Evolutionary conservation across 805 yeast species (phyloP), one percentile per base, ranked within the genome.

Genomic region (Naumovozyma dairenensis): DNA sequence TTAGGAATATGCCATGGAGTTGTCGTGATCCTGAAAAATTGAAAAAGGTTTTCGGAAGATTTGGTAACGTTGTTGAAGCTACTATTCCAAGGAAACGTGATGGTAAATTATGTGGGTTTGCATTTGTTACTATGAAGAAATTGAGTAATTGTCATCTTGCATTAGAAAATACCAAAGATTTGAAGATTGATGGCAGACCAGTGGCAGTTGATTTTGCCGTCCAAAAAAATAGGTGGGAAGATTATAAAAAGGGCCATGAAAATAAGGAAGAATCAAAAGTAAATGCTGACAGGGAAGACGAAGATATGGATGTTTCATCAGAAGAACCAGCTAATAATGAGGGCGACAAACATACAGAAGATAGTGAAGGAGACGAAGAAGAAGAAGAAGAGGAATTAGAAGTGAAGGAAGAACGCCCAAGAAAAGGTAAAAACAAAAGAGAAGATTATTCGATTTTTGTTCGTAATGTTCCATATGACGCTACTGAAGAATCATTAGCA

Each of bases 1-100:
- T 92, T 25, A 72, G 98, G 53, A 92, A 92, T 55, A 71, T 92
- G 58, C 98, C 98, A 9, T 92, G 98, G 98, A 79, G 95, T 12
- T 77, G 92, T 29, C 75, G 89, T 53, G 76, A 79, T 39, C 79
- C 93, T 4, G 74, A 74, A 4, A 75, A 72, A 35, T 66, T 92
- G 49, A 77, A 71, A 50, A 77, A 77, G 46, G 51, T 76, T 6
- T 92, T 92, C 53, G 60, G 69, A 37, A 75, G 74, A 49, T 92
- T 64, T 53, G 98, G 98, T 33, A 78, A 81, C 19, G 95, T 92
- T 22, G 74, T 73, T 17, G 95, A 86, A 51, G 94, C 89, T 0
- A 74, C 76, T 45, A 84, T 92, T 45, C 98, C 98, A 30, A 74
- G 83, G 49, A 84, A 82, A 51, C 69, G 72, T 31, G 93, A 85